phyloP scores from a whole-genome alignment of 495 filamentous ascomycete species.

The Evernia prunastri region DNA sequence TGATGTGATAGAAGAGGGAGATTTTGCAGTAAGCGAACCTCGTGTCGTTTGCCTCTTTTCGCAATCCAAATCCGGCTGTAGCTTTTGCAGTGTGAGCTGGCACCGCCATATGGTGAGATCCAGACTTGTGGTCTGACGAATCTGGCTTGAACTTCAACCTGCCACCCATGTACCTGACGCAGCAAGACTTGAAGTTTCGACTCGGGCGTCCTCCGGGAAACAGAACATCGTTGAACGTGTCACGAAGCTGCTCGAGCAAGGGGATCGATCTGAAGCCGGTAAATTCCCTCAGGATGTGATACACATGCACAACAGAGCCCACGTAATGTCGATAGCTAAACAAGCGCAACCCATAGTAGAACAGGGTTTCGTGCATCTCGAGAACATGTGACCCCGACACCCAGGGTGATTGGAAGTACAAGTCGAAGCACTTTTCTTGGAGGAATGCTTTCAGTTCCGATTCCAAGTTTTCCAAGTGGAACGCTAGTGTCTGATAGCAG shows the following conservation, averaged over 20 bases:
- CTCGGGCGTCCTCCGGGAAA: slow-evolving; percentile 27
- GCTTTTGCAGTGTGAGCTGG: slow-evolving; percentile 26
- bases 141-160: slow-evolving; percentile 23
- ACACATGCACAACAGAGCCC: slow-evolving; percentile 27
- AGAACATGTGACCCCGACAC: slow-evolving; percentile 26
- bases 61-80: slow-evolving; percentile 24
- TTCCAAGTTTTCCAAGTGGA: slow-evolving; percentile 24
- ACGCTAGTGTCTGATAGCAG: slow-evolving; percentile 27
- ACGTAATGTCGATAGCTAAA: slow-evolving; percentile 26
- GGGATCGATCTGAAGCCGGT: slow-evolving; percentile 19
- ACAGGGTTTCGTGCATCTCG: slow-evolving; percentile 24
- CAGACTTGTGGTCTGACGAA: slow-evolving; percentile 18
- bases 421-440: slow-evolving; percentile 21
- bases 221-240: slow-evolving; percentile 18
- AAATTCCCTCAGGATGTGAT: slow-evolving; percentile 23
- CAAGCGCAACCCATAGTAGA: slow-evolving; percentile 29
- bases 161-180: slow-evolving; percentile 26
- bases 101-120: slow-evolving; percentile 24
- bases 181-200: slow-evolving; percentile 25
- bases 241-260: slow-evolving; percentile 24
- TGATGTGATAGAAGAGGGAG: slow-evolving; percentile 24
- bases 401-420: slow-evolving; percentile 29
- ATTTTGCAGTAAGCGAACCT: slow-evolving; percentile 23
- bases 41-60: slow-evolving; percentile 17
- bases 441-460: slow-evolving; percentile 23